These are phyloP conservation scores for Vitis rotundifolia DNA, from an alignment of 164 flowering plant species.

Conservation along the genomic window DNA sequence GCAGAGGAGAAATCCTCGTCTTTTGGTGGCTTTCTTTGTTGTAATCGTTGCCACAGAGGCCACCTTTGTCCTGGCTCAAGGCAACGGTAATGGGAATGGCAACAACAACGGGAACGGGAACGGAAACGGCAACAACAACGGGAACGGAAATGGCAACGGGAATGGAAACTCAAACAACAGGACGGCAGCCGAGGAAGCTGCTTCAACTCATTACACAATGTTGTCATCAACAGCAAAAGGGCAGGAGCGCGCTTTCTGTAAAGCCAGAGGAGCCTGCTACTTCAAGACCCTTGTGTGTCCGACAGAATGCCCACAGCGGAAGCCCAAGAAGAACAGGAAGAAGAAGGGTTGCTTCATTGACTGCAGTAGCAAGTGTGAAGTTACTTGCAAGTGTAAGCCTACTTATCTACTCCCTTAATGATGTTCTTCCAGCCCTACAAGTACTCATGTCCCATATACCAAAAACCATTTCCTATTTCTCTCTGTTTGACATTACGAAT, in stretches of 20 bases:
- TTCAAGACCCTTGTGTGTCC: conserved; percentile 46
- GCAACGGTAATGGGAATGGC: not conserved
- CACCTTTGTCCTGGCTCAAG: conserved; percentile 6
- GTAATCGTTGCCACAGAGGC: conserved; percentile 3
- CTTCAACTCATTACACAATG: conserved; percentile 27
- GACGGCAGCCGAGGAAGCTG: conserved; percentile 13
- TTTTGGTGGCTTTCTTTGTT: conserved; percentile 16
- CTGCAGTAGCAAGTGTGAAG: conserved; percentile 65
- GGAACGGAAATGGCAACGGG: conserved; percentile 4
- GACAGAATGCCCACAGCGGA: conserved; percentile 45
- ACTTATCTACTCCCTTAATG: too few relatives aligned
- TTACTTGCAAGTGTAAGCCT: conserved; percentile 59
- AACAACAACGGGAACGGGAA: conserved; percentile 5
- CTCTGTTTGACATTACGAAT: not conserved
- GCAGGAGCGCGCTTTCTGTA: conserved; percentile 42
- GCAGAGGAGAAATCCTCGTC: conserved; percentile 7
- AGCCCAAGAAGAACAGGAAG: conserved; percentile 54
- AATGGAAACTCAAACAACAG: not conserved
- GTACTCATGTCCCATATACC: too few relatives aligned
- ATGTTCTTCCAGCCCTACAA: too few relatives aligned
- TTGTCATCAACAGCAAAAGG: conserved; percentile 25
- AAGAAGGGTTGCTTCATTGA: conserved; percentile 58
- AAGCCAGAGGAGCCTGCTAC: conserved; percentile 31
- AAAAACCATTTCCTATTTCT: too few relatives aligned
- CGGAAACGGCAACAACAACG: not conserved